Base-by-base conservation (phyloP, 139 green algal species). In the Picochlorum sp. region DNA sequence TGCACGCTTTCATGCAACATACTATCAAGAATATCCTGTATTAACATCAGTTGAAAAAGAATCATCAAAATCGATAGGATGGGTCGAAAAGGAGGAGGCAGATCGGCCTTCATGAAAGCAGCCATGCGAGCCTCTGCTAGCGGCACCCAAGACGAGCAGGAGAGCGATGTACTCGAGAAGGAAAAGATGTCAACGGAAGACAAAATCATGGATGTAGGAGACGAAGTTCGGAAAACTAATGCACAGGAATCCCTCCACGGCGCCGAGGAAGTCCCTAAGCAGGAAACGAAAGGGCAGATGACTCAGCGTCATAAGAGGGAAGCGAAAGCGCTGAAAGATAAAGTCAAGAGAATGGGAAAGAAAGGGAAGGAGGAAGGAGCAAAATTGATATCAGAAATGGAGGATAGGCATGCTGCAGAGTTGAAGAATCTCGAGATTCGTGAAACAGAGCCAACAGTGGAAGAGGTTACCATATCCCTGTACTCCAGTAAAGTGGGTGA, bases 301-400 rank as follows among this genome's bases (percentile, higher is more conserved):
- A 41, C 85, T 45, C 83, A 92, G 74, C 81, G 86, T 5, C 86
- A 92, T 69, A 92, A 91, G 61, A 66, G 70, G 71, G 87, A 95
- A 66, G 24, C 85, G 58, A 77, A 80, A 52, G 71, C 78, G 0
- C 68, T 86, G 45, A 93, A 93, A 73, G 88, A 92, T 38, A 62
- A 74, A 14, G 21, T 81, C 11, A 83, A 87, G 61, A 78, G 80
- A 34, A 59, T 85, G 38, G 84, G 84, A 21, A 90, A 88, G 71
- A 92, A 91, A 68, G 79, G 71, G 34, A 90, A 87, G 78, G 85
- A 86, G 41, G 3, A 70, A 24, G 71, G 34, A 5, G 75, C 77
- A 1, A 73, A 75, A 58, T 63, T 89, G 37, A 76, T 82, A 28
- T 51, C 52, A 6, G 79, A 86, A 32, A 78, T 90, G 15, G 68